A percentile compares a stretch with the other conserved stretches of the same genome.
Conservation (phyloP, 129 eudicot genomes). For the Flaveria sonorensis region DNA sequence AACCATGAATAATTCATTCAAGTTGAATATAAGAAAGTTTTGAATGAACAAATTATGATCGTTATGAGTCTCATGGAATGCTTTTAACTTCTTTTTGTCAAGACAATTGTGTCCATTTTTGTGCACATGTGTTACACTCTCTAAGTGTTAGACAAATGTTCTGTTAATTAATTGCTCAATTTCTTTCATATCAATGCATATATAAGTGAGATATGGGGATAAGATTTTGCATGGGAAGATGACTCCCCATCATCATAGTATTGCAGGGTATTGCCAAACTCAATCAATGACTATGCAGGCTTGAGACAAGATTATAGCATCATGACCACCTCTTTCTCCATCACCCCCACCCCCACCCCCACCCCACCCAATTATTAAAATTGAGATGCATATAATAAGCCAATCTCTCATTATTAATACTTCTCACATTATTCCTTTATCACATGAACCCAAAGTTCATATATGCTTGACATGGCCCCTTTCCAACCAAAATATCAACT, state of each 20-base stretch:
- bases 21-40: no score
- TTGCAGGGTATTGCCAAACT: conserved; percentile 35
- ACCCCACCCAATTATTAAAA: conserved; percentile 10
- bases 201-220: conserved; percentile 26
- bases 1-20: no score
- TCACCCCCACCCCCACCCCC: conserved; percentile 4
- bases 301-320: conserved; percentile 35
- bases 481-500: conserved; percentile 28
- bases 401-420: conserved; percentile 37
- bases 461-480: conserved; percentile 14
- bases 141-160: background rate
- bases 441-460: conserved; percentile 20
- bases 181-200: background rate
- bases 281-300: conserved; percentile 38
- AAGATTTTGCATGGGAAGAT: conserved; percentile 33
- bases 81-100: no score
- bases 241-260: conserved; percentile 34
- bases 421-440: conserved; percentile 31
- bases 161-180: background rate
- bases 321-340: conserved; percentile 16
- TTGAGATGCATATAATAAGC: conserved; percentile 33
- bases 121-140: background rate
- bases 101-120: background rate
- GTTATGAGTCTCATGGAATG: no score
- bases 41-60: no score